Base-by-base conservation (phyloP, 2,329 filamentous ascomycete species). In the Sporothrix mexicana region DNA sequence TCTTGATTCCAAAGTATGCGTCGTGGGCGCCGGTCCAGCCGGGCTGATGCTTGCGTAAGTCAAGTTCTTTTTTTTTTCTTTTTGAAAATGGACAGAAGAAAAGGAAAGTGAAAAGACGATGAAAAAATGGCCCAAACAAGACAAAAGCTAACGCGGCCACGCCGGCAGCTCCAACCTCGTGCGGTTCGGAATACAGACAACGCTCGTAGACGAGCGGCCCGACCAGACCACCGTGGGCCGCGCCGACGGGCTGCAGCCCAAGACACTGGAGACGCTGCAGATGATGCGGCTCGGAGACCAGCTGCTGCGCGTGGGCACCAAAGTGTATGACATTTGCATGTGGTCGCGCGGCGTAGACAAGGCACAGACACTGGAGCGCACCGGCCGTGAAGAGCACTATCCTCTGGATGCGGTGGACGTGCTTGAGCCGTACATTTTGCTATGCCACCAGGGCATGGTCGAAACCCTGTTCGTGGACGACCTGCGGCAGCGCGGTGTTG, bases 201-300 rank as follows among this genome's bases (percentile, higher is more conserved):
- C 55, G 2, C 20, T 49, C 30, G 25, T 68, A 53, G 59, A 69
- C 55, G 49, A 23, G 69, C 74, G 57, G 73, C 76, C 71, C 78
- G 68, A 49, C 41, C n/a, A 17, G 25, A 71, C 75, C 86, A 87
- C 77, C 77, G 43, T 70, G 77, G 75, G 84, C 77, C 87, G 85
- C 79, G 91, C 91, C 74, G 92, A 94, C 80, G 92, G 92, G 51
- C 83, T 94, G 69, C 92, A 94, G 78, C 92, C 92, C 67, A 93
- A 93, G 81, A 92, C 91, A 0, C 92, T 94, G 77, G 92, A 94
- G 82, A 94, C 92, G 0, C 87, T 93, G 77, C 87, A 88, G 75
- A 91, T 93, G 82, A 88, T 94, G 84, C 85, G 91, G 25, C 82
- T 93, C 13, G 90, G 88, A 12, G 91, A 93, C 75, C 83, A 87